Conservation (phyloP, 2,329 filamentous ascomycete species). For the Seiridium cupressi region DNA sequence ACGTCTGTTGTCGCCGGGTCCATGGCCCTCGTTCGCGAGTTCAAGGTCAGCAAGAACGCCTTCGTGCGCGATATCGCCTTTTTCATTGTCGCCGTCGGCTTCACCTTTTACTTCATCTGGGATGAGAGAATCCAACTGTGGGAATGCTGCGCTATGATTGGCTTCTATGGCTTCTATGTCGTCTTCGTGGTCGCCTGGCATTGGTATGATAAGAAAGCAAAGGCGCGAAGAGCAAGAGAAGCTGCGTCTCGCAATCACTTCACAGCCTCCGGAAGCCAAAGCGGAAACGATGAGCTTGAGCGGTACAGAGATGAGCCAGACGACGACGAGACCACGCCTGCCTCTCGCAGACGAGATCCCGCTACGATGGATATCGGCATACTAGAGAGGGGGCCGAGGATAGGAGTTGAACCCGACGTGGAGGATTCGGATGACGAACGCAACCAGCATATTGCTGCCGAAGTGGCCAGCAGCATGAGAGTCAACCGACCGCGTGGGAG, state of each 20-base stretch:
- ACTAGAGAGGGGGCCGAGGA: slow-evolving; percentile 44
- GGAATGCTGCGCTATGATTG: slow-evolving; percentile 91
- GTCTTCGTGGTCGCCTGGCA: slow-evolving; percentile 87
- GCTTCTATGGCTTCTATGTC: slow-evolving; percentile 88
- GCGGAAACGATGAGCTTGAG: slow-evolving; percentile 53
- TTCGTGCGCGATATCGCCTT: slow-evolving; percentile 91
- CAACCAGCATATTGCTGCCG: slow-evolving; percentile 63
- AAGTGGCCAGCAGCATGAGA: slow-evolving; percentile 92
- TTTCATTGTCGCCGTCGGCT: slow-evolving; percentile 82
- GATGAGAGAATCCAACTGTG: slow-evolving; percentile 82
- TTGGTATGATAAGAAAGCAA: slow-evolving; percentile 71
- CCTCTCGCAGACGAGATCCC: slow-evolving; percentile 23
- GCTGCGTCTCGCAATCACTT: slow-evolving; percentile 74
- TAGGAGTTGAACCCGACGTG: slow-evolving; percentile 49
- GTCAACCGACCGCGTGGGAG: slow-evolving; percentile 67
- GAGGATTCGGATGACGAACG: slow-evolving; percentile 57
- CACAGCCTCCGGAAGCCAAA: slow-evolving; percentile 51
- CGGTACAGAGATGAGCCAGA: slow-evolving; percentile 65
- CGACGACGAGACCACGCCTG: slow-evolving; percentile 38
- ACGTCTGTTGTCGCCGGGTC: slow-evolving; percentile 93
- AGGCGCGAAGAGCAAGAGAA: slow-evolving; percentile 60
- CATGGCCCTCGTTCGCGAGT: slow-evolving; percentile 95
- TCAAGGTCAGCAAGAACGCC: slow-evolving; percentile 83
- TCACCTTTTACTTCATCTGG: slow-evolving; percentile 82
- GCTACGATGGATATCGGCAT: slow-evolving; percentile 36